Percentiles rank a stretch among this genome's conserved stretches.
Evolutionary conservation across 2,329 filamentous ascomycete species (phyloP).

Genomic region (Phaeophleospora eucalypticola): DNA sequence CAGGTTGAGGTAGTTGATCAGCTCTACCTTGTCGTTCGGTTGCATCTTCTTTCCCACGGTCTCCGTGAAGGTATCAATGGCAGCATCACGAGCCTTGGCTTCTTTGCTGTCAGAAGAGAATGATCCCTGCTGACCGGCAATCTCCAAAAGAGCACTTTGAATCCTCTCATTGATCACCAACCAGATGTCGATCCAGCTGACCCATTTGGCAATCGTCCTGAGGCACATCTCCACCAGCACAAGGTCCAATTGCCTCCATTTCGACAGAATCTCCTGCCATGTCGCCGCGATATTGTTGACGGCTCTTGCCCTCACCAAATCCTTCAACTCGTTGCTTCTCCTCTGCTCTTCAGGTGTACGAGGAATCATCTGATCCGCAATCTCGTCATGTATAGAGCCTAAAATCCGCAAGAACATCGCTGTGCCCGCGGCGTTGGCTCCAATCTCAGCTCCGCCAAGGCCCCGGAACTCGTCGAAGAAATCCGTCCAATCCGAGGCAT

Average conservation of each 20-base stretch:
- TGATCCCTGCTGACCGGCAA: constrained; percentile 69
- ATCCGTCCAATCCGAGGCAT: constrained; percentile 77
- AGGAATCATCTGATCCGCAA: constrained; percentile 84
- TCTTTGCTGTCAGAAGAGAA: constrained; percentile 52
- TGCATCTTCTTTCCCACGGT: constrained; percentile 99
- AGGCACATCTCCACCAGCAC: constrained; percentile 83
- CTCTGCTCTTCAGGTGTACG: constrained; percentile 75
- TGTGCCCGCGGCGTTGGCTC: constrained; percentile 61
- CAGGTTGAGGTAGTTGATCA: constrained; percentile 88
- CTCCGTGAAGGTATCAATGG: constrained; percentile 91
- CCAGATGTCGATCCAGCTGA: constrained; percentile 97
- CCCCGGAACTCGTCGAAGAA: constrained; percentile 88
- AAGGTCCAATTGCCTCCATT: constrained; percentile 64
- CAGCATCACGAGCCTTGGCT: constrained; percentile 81
- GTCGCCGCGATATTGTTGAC: constrained; percentile 82
- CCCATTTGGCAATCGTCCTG: constrained; percentile 92
- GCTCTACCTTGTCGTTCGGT: constrained; percentile 82
- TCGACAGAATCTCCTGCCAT: constrained; percentile 84
- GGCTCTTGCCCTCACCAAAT: constrained; percentile 79
- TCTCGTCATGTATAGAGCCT: constrained; percentile 90
- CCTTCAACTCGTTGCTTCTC: constrained; percentile 85
- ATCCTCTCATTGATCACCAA: constrained; percentile 87
- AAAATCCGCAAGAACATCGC: constrained; percentile 85
- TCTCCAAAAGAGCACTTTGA: constrained; percentile 76
- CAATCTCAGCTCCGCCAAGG: constrained; percentile 62